phyloP scores from a whole-genome alignment of 2,329 filamentous ascomycete genomes.

The Esteya vermicola region DNA sequence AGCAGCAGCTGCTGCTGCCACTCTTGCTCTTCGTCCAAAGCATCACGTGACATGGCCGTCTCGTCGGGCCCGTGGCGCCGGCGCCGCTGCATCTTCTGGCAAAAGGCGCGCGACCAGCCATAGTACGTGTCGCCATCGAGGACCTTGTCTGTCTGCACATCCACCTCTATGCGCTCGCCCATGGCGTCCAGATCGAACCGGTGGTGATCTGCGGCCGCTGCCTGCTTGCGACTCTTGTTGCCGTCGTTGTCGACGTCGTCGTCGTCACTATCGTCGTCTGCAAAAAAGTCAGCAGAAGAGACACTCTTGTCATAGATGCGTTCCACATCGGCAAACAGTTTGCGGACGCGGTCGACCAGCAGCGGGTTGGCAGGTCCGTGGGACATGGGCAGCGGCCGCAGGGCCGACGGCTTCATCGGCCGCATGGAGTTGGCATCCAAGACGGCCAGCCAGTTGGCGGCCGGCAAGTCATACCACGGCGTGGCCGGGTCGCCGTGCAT shows the following conservation, averaged over 20 bases:
- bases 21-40: background rate
- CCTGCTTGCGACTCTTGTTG: slow-evolving; percentile 29
- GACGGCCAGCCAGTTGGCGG: slow-evolving; percentile 66
- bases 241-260: slow-evolving; percentile 28
- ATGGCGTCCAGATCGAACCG: slow-evolving; percentile 47
- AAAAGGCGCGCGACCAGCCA: slow-evolving; percentile 73
- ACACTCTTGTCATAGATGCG: no score
- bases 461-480: slow-evolving; percentile 71
- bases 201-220: no score
- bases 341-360: slow-evolving; percentile 55
- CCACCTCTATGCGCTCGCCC: slow-evolving; percentile 51
- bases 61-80: slow-evolving; percentile 16
- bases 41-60: background rate
- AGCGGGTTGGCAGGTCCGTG: slow-evolving; percentile 52
- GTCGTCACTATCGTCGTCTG: slow-evolving; percentile 27
- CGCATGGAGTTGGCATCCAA: slow-evolving; percentile 62
- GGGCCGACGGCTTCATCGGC: slow-evolving; percentile 56
- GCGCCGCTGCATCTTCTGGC: slow-evolving; percentile 61
- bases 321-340: slow-evolving; percentile 55
- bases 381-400: slow-evolving; percentile 57
- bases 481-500: slow-evolving; percentile 61
- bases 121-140: slow-evolving; percentile 65
- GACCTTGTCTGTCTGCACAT: slow-evolving; percentile 52
- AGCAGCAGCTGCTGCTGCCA: slow-evolving; percentile 13
- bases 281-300: no score